These are phyloP conservation scores for Thraustochytrium aureum DNA, from an alignment of 352 stramenopile species.

Conservation along the genomic window DNA sequence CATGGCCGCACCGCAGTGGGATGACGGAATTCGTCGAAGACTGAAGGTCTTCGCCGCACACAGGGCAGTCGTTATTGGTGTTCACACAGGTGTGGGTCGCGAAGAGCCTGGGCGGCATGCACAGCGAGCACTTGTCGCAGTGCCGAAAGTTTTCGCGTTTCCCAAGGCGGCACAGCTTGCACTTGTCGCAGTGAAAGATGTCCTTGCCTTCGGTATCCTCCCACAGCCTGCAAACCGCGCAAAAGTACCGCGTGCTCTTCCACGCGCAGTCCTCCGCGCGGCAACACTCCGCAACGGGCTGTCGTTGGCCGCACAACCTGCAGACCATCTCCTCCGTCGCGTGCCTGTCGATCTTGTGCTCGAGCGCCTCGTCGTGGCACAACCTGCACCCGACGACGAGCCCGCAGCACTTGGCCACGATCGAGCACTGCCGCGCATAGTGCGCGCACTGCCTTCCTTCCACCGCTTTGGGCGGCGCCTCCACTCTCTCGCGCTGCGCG, in stretches of 20 bases:
- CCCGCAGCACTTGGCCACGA: constrained; percentile 78
- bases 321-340: constrained; percentile 89
- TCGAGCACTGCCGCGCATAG: constrained; percentile 74
- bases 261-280: constrained; percentile 64
- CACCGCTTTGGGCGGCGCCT: too few relatives aligned
- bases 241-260: constrained; percentile 89
- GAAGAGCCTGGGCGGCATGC: constrained; percentile 79
- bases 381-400: constrained; percentile 81
- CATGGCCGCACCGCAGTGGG: constrained; percentile 91
- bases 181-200: constrained; percentile 98
- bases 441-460: too few relatives aligned
- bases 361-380: constrained; percentile 74
- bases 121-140: constrained; percentile 97
- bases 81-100: constrained; percentile 90
- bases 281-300: constrained; percentile 64
- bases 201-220: constrained; percentile 78
- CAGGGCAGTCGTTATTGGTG: constrained; percentile 89
- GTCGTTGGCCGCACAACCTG: constrained; percentile 73
- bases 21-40: constrained; percentile 89
- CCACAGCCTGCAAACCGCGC: constrained; percentile 93
- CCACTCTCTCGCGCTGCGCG: too few relatives aligned
- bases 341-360: constrained; percentile 88
- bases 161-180: constrained; percentile 95
- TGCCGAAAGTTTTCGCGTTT: constrained; percentile 91
- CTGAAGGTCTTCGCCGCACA: constrained; percentile 93